These are phyloP conservation scores for Ceratobasidium sp. DNA, from an alignment of 1,284 basidiomycete genomes.

Conservation along the genomic window DNA sequence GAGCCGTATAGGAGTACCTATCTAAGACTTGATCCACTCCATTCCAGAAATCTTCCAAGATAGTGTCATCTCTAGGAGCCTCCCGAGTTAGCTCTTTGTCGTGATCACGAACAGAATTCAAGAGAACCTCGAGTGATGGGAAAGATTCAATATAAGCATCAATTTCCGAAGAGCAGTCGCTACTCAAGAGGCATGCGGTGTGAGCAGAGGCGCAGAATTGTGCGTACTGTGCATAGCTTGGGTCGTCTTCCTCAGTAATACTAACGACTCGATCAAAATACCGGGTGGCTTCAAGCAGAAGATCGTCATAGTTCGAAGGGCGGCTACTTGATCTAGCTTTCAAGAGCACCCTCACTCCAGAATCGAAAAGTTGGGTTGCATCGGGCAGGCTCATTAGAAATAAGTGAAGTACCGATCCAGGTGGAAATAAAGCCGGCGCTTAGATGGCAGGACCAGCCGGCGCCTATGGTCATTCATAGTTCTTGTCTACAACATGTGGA, in stretches of 20 bases:
- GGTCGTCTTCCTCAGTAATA: conserved; percentile 7
- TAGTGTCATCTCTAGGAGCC: too few relatives aligned
- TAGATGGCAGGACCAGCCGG: too few relatives aligned
- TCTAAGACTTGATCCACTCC: background rate
- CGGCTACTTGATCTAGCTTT: background rate
- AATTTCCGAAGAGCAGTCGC: conserved; percentile 3
- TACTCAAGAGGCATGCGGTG: background rate
- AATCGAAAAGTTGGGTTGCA: background rate
- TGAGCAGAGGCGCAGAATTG: conserved; percentile 12
- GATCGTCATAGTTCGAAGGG: background rate
- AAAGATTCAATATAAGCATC: background rate
- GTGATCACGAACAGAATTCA: background rate
- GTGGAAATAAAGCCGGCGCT: too few relatives aligned
- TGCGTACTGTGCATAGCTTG: background rate
- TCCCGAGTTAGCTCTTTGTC: background rate
- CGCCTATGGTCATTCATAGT: too few relatives aligned
- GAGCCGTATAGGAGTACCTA: background rate
- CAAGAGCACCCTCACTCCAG: background rate
- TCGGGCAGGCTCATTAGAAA: conserved; percentile 13
- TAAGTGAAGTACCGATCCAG: too few relatives aligned
- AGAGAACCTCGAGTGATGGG: background rate
- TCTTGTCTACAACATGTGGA: background rate
- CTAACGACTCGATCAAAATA: conserved; percentile 2
- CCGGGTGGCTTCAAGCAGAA: background rate
- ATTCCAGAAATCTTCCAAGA: conserved; percentile 10